Base-by-base conservation (phyloP, 208 protist species). In the Trypanosoma cruzi region DNA sequence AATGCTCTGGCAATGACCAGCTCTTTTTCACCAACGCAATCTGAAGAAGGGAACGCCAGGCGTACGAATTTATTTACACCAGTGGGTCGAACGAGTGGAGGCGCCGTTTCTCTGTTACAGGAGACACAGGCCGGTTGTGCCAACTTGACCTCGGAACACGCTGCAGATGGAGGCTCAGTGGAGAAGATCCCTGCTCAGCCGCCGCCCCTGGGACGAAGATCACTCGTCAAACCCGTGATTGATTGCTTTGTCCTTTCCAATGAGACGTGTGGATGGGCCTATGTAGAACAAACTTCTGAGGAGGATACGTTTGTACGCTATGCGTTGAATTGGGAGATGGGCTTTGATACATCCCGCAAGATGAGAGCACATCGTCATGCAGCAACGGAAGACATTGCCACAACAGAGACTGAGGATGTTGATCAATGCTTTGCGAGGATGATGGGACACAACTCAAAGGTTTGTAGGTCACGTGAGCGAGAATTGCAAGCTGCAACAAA, bases 311-410 rank as follows among this genome's bases (percentile, higher is more conserved):
- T 94, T 55, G 75, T 85, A 20, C 61, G 58, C n/a, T 96, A 89
- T 55, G 87, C 87, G 10, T 70, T 87, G n/a, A 73, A 89, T 59
- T 96, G 90, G 90, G 82, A 93, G 53, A 90, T 93, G 72, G 90
- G 88, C 18, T 96, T 92, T 68, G 84, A 90, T 52, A 52, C 88
- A 10, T 85, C 84, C 34, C 55, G 88, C 22, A 72, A 77, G 13
- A 81, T 95, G 71, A 48, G 28, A 29, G 48, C 18, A 52, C 1
- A 0, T 54, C 26, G 61, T 42, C n/a, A 32, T 18, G 28, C 61
- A 31, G 22, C 13, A 13, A 18, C 52, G 0, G 54, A n/a, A n/a
- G n/a, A n/a, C n/a, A n/a, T n/a, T n/a, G n/a, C n/a, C n/a, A n/a
- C n/a, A n/a, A n/a, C n/a, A n/a, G n/a, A n/a, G n/a, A n/a, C n/a